Conservation (phyloP, 768 basidiomycete species). For the Lactifluus rugatus region DNA sequence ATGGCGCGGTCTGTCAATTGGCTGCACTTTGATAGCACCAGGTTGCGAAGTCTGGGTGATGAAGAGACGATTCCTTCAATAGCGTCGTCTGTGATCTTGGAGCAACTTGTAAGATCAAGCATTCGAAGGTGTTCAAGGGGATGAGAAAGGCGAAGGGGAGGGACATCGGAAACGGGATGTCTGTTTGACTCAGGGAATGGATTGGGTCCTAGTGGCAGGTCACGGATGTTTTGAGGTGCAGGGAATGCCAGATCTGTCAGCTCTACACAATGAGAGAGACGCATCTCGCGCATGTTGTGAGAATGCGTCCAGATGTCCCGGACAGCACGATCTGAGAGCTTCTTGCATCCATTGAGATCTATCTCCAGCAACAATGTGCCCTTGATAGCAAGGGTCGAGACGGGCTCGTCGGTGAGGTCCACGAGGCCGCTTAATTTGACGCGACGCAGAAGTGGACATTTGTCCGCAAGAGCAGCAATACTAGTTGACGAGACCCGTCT, state of each 20-base stretch:
- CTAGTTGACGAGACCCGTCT: slow-evolving; percentile 69
- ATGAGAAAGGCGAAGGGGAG: slow-evolving; percentile 55
- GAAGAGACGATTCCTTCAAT: slow-evolving; percentile 74
- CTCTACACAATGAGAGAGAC: slow-evolving; percentile 66
- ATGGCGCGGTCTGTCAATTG: slow-evolving; percentile 74
- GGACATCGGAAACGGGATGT: slow-evolving; percentile 34
- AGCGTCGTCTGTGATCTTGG: slow-evolving; percentile 70
- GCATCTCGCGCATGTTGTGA: slow-evolving; percentile 82
- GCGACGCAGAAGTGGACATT: slow-evolving; percentile 71
- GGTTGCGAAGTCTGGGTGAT: slow-evolving; percentile 74
- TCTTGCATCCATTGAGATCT: slow-evolving; percentile 78
- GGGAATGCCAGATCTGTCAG: slow-evolving; percentile 86
- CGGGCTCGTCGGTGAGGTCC: slow-evolving; percentile 62
- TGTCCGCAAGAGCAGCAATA: slow-evolving; percentile 61
- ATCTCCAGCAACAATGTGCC: slow-evolving; percentile 89
- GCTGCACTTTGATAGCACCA: slow-evolving; percentile 79
- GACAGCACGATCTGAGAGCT: slow-evolving; percentile 65
- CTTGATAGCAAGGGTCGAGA: slow-evolving; percentile 63
- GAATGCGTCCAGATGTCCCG: slow-evolving; percentile 79
- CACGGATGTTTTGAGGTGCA: slow-evolving; percentile 40
- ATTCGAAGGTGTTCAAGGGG: slow-evolving; percentile 81
- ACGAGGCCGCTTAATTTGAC: slow-evolving; percentile 81
- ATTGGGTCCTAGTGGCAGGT: slow-evolving; percentile 33
- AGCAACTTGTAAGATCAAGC: slow-evolving; percentile 85
- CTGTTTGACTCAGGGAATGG: slow-evolving; percentile 31